Evolutionary conservation across 2,329 filamentous ascomycete species (phyloP).

Genomic region (Neonectria coccinea): DNA sequence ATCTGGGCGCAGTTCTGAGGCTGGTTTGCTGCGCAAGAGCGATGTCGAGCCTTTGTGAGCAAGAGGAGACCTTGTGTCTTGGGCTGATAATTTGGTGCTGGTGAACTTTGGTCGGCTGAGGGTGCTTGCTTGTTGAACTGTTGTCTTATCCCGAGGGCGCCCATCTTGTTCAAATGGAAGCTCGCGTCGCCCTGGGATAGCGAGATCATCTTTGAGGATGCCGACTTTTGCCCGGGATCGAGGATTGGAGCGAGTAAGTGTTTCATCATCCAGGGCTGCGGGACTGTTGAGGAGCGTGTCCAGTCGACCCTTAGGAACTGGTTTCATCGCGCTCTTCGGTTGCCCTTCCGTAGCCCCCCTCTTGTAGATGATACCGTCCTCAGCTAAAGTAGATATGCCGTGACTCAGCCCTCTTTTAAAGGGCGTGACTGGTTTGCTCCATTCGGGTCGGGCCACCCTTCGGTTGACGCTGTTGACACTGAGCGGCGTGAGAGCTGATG

Average conservation of each 20-base stretch:
- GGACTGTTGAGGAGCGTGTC: slow-evolving; percentile 50
- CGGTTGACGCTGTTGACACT: slow-evolving; percentile 54
- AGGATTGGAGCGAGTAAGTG: slow-evolving; percentile 44
- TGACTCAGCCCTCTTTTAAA: slow-evolving; percentile 45
- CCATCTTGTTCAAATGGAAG: slow-evolving; percentile 52
- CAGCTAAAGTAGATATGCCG: slow-evolving; percentile 59
- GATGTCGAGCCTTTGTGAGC: slow-evolving; percentile 40
- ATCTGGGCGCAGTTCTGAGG: slow-evolving; percentile 68
- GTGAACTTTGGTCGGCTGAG: slow-evolving; percentile 16
- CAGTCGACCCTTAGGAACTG: slow-evolving; percentile 47
- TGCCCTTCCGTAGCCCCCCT: slow-evolving; percentile 26
- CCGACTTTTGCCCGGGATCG: slow-evolving; percentile 36
- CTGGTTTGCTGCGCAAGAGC: slow-evolving; percentile 68
- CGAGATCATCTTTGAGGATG: slow-evolving; percentile 39
- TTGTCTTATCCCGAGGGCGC: slow-evolving; percentile 27
- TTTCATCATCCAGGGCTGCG: slow-evolving; percentile 37
- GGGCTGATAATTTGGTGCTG: slow-evolving; percentile 27
- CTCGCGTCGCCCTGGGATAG: slow-evolving; percentile 55
- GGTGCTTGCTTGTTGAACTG: slow-evolving; percentile 27
- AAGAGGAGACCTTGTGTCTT: slow-evolving; percentile 31
- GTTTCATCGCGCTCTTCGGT: slow-evolving; percentile 5
- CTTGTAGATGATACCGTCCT: slow-evolving; percentile 58
- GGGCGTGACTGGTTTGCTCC: slow-evolving; percentile 36
- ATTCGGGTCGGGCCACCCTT: slow-evolving; percentile 38
- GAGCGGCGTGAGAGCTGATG: slow-evolving; percentile 53